phyloP scores from a whole-genome alignment of 1,284 basidiomycete species.

The Porogramme epimiltina region DNA sequence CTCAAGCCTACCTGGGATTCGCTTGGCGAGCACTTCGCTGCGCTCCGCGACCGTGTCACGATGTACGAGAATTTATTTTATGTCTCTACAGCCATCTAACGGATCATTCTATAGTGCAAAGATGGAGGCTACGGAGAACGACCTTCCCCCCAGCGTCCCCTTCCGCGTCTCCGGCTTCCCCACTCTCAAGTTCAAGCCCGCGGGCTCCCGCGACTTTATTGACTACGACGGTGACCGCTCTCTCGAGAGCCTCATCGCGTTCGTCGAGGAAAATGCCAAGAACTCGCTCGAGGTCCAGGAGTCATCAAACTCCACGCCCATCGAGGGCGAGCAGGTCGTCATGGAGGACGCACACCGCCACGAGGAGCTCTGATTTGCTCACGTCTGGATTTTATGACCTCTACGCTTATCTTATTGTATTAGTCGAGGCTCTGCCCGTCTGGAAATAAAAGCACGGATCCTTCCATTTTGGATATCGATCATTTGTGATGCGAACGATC shows the following conservation, averaged over 20 bases:
- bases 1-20: constrained; percentile 94
- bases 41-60: constrained; percentile 76
- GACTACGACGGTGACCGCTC: constrained; percentile 94
- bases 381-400: constrained; percentile 9
- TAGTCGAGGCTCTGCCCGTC: constrained; percentile 11
- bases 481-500: too few species aligned
- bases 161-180: constrained; percentile 93
- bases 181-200: constrained; percentile 95
- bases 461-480: neutral
- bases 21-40: constrained; percentile 85
- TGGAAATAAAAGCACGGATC: constrained; percentile 11
- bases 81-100: constrained; percentile 16
- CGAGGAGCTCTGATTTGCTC: constrained; percentile 32
- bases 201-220: constrained; percentile 84
- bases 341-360: constrained; percentile 27
- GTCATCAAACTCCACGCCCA: constrained; percentile 28
- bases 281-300: constrained; percentile 58
- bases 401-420: constrained; percentile 17
- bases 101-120: constrained; percentile 58
- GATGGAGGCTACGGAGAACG: constrained; percentile 97
- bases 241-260: constrained; percentile 83
- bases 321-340: constrained; percentile 24
- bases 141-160: constrained; percentile 84
- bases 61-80: constrained; percentile 60
- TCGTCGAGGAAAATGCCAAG: constrained; percentile 81